Conservation (phyloP, 2,329 filamentous ascomycete species). For the Fusarium sp. region DNA sequence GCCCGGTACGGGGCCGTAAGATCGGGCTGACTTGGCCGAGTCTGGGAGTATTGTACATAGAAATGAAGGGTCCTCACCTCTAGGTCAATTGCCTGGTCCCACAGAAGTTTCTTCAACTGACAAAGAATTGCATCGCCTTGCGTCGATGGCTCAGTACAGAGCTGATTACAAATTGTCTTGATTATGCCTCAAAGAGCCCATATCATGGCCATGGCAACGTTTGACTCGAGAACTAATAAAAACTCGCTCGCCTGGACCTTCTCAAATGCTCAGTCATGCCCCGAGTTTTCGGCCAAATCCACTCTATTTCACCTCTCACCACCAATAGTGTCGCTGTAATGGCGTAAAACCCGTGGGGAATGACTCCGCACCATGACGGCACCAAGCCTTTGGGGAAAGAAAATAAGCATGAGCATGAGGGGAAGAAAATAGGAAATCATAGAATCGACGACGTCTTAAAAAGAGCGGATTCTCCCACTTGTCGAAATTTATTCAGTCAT, state of each 20-base stretch:
- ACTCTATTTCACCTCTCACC: slow-evolving; percentile 22
- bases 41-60: background rate
- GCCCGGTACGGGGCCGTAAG: slow-evolving; percentile 6
- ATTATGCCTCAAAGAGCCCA: background rate
- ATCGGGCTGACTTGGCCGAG: background rate
- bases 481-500: background rate
- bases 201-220: background rate
- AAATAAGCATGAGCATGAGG: background rate
- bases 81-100: no score
- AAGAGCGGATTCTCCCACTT: background rate
- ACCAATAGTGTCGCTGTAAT: slow-evolving; percentile 29
- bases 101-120: no score
- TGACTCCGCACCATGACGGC: slow-evolving; percentile 42
- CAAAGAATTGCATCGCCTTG: no score
- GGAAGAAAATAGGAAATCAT: slow-evolving; percentile 11
- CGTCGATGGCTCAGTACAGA: background rate
- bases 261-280: slow-evolving; percentile 1
- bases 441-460: slow-evolving; percentile 16
- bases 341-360: slow-evolving; percentile 40
- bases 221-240: slow-evolving; percentile 26
- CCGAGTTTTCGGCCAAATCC: slow-evolving; percentile 42
- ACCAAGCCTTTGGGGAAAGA: slow-evolving; percentile 19
- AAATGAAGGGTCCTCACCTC: no score
- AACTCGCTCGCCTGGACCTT: slow-evolving; percentile 37
- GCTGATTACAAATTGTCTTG: background rate